Conservation (phyloP, 352 stramenopile genomes). For the Globisporangium barbulae region DNA sequence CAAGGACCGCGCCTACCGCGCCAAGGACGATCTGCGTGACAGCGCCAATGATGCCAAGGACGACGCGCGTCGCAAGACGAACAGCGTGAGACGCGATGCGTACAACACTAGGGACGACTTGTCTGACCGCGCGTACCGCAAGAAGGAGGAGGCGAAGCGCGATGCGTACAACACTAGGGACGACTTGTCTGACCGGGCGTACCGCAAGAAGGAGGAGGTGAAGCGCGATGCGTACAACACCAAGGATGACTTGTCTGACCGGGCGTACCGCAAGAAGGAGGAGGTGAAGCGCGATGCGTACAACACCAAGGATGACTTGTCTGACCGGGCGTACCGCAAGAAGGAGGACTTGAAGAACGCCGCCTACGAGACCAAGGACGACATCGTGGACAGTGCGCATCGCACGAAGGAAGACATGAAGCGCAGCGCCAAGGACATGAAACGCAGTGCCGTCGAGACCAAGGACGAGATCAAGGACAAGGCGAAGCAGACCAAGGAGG, state of each 20-base stretch:
- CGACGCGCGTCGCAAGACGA: conserved; percentile 25
- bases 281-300: conserved; percentile 20
- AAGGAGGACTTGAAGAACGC: neutral
- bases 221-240: conserved; percentile 17
- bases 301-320: conserved; percentile 5
- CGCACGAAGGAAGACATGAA: conserved; percentile 4
- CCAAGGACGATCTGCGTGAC: conserved; percentile 4
- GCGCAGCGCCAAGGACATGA: neutral
- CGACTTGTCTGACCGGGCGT: conserved; percentile 20
- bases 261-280: conserved; percentile 23
- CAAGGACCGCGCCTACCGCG: conserved; percentile 13
- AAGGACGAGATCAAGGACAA: conserved; percentile 12
- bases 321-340: neutral
- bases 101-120: conserved; percentile 34
- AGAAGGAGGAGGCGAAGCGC: conserved; percentile 25
- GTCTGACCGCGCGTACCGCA: conserved; percentile 22
- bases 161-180: conserved; percentile 17
- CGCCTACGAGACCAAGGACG: conserved; percentile 5
- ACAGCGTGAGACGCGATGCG: conserved; percentile 17
- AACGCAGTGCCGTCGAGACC: neutral
- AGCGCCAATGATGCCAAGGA: conserved; percentile 25
- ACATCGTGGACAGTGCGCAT: conserved; percentile 10
- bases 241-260: conserved; percentile 26
- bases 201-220: conserved; percentile 24
- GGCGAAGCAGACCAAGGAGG: conserved; percentile 23